Percentiles rank a stretch among this genome's conserved stretches.
phyloP scores from a whole-genome alignment of 352 stramenopile genomes.

The Phytophthora melonis region DNA sequence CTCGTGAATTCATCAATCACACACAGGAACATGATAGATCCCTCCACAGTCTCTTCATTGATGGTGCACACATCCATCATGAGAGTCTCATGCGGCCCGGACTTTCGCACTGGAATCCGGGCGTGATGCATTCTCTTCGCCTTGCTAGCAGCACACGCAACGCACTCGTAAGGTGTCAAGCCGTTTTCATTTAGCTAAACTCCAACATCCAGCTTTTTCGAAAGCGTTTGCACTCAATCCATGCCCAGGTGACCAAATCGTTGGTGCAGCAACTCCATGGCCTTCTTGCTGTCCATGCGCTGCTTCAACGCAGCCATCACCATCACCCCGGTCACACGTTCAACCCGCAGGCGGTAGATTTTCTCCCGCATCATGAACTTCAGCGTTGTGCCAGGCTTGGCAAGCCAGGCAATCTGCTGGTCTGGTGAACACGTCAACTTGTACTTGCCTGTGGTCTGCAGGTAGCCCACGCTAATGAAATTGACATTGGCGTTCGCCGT shows the following conservation, averaged over 20 bases:
- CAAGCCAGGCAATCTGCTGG: conserved; percentile 15
- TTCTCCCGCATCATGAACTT: conserved; percentile 14
- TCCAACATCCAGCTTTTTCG: conserved; percentile 16
- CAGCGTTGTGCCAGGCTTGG: conserved; percentile 6
- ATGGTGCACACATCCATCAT: conserved; percentile 21
- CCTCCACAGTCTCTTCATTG: conserved; percentile 6
- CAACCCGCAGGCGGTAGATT: conserved; percentile 16
- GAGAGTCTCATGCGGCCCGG: neutral
- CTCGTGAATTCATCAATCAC: conserved; percentile 21
- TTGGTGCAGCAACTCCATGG: conserved; percentile 23
- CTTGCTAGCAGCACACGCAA: conserved; percentile 15
- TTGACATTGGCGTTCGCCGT: conserved; percentile 7
- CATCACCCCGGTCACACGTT: conserved; percentile 5
- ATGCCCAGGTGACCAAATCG: conserved; percentile 15
- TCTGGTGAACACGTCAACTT: conserved; percentile 11
- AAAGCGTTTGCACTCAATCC: conserved; percentile 3
- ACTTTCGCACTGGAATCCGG: conserved; percentile 2
- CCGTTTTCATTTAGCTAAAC: conserved; percentile 24
- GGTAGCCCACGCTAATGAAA: conserved; percentile 13
- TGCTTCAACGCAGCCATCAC: conserved; percentile 14
- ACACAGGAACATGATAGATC: conserved; percentile 19
- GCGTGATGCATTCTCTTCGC: conserved; percentile 19
- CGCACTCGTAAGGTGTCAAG: conserved; percentile 14
- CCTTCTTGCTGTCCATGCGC: neutral
- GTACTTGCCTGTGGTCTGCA: conserved; percentile 17